Evolutionary conservation across 352 stramenopile genomes (phyloP), one percentile per base, ranked within the genome.

Genomic region (Thalassiosira sp.): DNA sequence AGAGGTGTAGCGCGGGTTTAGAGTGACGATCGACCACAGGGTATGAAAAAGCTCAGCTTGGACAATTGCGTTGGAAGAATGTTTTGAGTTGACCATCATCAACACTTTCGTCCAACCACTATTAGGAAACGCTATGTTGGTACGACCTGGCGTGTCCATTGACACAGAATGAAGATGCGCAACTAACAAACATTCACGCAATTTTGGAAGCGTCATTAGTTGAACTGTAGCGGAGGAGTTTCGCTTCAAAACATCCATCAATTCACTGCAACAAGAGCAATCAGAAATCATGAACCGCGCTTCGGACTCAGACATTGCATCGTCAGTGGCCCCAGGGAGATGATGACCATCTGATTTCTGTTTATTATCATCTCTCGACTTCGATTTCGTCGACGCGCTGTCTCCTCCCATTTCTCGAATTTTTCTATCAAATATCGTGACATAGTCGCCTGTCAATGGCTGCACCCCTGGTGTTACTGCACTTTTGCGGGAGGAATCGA

Each of bases 31-130:
- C 18, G 45, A 20, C 73, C 73, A 76, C 22, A 76, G 16, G 13
- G 65, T 81, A 8, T 40, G 42, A n/a, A 76, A 70, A 15, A 28
- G 22, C 42, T 76, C 73, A 27, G 31, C 37, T 64, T 76, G 72
- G n/a, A 81, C 45, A 51, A 67, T 20, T 11, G 49, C 24, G 61
- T 81, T 59, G 1, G 25, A 51, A n/a, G 56, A 56, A 48, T 76
- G 59, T 16, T 31, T 37, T 0, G 68, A 63, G 45, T 76, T 65
- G 6, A 59, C 7, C 25, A 45, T 52, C 25, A 37, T 67, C 2
- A 76, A 28, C 43, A 58, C 54, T 22, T 69, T 81, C 25, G 64
- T n/a, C 73, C 73, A 81, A 31, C 22, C 48, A 25, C 25, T 11
- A 35, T 52, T 60, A 2, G 57, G 35, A 16, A 72, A 54, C 20